These are phyloP conservation scores for Sphaerobolus stellatus DNA, from an alignment of 1,284 basidiomycete species.

Conservation along the genomic window DNA sequence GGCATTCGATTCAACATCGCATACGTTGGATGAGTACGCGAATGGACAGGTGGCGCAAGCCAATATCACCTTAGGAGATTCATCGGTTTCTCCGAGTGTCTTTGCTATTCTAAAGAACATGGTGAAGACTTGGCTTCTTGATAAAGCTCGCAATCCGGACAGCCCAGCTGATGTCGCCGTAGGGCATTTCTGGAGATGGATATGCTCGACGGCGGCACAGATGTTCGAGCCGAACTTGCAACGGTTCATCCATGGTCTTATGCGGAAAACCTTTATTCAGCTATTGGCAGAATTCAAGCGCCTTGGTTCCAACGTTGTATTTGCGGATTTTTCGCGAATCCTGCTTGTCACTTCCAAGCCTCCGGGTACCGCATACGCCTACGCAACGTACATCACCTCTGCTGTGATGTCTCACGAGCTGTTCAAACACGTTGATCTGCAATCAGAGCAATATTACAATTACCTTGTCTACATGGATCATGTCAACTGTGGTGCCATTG, in stretches of 20 bases:
- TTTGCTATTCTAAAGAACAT: constrained; percentile 86
- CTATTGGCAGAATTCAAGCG: constrained; percentile 96
- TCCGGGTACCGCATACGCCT: constrained; percentile 92
- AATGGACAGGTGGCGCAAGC: constrained; percentile 70
- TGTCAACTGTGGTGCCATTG: constrained; percentile 90
- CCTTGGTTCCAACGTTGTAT: constrained; percentile 89
- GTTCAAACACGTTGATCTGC: constrained; percentile 90
- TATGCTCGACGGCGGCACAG: constrained; percentile 79
- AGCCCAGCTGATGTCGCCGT: constrained; percentile 66
- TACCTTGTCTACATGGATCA: constrained; percentile 95
- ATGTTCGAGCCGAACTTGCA: constrained; percentile 95
- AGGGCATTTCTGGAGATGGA: constrained; percentile 98
- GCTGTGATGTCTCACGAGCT: constrained; percentile 94
- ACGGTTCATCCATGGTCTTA: constrained; percentile 91
- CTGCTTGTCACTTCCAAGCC: constrained; percentile 95
- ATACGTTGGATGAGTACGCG: constrained; percentile 89
- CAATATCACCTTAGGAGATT: constrained; percentile 86
- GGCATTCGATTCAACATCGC: constrained; percentile 90
- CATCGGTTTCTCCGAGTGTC: constrained; percentile 86
- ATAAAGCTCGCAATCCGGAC: constrained; percentile 64
- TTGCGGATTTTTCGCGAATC: constrained; percentile 92
- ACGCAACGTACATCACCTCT: constrained; percentile 91
- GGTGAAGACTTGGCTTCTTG: constrained; percentile 92
- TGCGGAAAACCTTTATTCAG: constrained; percentile 98
- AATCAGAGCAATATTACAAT: constrained; percentile 91